phyloP scores from a whole-genome alignment of 148 eudicot species.

The Diospyros kaki region DNA sequence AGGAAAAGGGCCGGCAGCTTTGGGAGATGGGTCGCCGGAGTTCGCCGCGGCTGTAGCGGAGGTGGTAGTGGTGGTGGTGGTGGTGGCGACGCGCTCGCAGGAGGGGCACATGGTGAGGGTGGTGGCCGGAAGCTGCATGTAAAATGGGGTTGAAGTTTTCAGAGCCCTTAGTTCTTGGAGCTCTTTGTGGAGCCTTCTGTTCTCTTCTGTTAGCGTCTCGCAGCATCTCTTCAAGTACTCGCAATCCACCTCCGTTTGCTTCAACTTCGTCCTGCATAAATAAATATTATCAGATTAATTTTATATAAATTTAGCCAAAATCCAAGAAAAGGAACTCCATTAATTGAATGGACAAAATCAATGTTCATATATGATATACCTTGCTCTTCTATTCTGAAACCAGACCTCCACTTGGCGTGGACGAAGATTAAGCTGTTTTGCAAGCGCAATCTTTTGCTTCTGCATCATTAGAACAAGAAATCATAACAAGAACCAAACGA shows the following conservation, averaged over 20 bases:
- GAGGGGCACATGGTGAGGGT: constrained; percentile 67
- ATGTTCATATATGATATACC: constrained; percentile 10
- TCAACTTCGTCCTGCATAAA: constrained; percentile 43
- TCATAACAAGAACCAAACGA: not conserved
- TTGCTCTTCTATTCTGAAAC: constrained; percentile 62
- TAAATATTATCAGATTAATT: not conserved
- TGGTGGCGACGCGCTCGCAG: constrained; percentile 50
- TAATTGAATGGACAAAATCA: not conserved
- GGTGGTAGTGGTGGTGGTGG: constrained; percentile 19
- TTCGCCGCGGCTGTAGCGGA: constrained; percentile 7
- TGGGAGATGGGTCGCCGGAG: constrained; percentile 12
- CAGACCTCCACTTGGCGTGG: constrained; percentile 60
- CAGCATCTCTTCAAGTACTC: constrained; percentile 61
- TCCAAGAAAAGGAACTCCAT: not conserved
- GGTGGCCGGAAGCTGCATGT: constrained; percentile 52
- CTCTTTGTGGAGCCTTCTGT: constrained; percentile 52
- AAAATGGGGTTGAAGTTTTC: constrained; percentile 38
- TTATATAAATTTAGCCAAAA: not conserved
- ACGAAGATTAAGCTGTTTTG: constrained; percentile 48
- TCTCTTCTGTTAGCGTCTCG: constrained; percentile 47
- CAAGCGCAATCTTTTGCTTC: constrained; percentile 57
- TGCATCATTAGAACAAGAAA: constrained; percentile 16
- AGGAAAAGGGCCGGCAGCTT: constrained; percentile 24
- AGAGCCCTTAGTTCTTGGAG: constrained; percentile 46
- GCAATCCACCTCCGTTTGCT: constrained; percentile 62